Conservation (phyloP, 441 rosid species). For the Flueggea neowawraea region DNA sequence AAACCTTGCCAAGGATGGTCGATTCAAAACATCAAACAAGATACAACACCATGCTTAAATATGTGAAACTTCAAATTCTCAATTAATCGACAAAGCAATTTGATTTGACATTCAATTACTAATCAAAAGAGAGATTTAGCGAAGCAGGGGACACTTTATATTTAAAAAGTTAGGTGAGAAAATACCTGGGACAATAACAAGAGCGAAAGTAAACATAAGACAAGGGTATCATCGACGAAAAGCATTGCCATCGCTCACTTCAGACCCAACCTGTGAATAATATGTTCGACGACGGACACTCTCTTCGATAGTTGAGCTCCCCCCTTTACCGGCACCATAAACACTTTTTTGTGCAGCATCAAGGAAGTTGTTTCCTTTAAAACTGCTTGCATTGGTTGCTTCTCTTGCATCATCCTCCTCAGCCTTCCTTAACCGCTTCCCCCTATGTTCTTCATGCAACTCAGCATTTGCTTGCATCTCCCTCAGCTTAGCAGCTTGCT, state of each 20-base stretch:
- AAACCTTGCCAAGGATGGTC: too few species aligned
- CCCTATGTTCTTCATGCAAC: slow-evolving; percentile 86
- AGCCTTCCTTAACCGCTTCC: slow-evolving; percentile 82
- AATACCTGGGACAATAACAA: slow-evolving; percentile 3
- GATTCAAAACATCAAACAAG: too few species aligned
- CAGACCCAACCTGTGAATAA: slow-evolving; percentile 67
- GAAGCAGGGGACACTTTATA: too few species aligned
- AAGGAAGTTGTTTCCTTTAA: too few species aligned
- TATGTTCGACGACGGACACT: slow-evolving; percentile 87
- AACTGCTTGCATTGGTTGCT: slow-evolving; percentile 43
- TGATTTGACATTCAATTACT: too few species aligned
- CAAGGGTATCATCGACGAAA: slow-evolving; percentile 52
- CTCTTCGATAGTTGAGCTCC: slow-evolving; percentile 85
- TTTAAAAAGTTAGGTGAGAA: too few species aligned
- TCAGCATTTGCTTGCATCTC: slow-evolving; percentile 82
- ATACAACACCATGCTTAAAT: too few species aligned
- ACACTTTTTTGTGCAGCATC: too few species aligned
- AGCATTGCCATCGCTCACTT: slow-evolving; percentile 69
- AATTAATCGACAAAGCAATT: too few species aligned
- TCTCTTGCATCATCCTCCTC: slow-evolving; percentile 71
- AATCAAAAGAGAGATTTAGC: too few species aligned
- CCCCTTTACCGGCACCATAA: slow-evolving; percentile 84
- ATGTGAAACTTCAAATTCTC: too few species aligned
- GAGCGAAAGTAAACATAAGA: background rate
- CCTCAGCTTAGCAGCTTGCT: too few species aligned